A percentile compares a stretch with the other conserved stretches of the same genome.
These are phyloP conservation scores for Aspergillus sp. DNA, from an alignment of 2,329 filamentous ascomycete species.

Conservation along the genomic window DNA sequence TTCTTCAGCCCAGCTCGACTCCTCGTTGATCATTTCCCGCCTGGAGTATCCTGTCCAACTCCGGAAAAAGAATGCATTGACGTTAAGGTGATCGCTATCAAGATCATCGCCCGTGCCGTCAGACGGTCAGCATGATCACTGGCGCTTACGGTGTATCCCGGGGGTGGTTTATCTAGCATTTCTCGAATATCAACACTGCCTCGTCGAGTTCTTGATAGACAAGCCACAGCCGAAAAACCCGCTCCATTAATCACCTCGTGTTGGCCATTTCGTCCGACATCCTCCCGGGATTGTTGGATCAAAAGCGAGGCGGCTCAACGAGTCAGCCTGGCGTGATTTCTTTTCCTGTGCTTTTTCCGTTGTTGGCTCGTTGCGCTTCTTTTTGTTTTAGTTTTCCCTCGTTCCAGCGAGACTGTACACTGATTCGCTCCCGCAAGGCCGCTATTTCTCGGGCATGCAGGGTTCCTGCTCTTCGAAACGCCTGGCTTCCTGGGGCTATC, in stretches of 20 bases:
- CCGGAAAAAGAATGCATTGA: conserved; percentile 7
- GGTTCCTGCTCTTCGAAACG: conserved; percentile 3
- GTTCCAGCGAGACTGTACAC: not conserved
- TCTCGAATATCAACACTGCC: not conserved
- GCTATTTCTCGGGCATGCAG: conserved; percentile 12
- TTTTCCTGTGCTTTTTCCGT: not conserved
- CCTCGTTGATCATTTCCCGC: not conserved
- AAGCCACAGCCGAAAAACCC: conserved; percentile 3
- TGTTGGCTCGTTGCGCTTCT: not conserved
- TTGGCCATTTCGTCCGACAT: conserved; percentile 3
- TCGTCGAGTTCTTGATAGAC: not conserved
- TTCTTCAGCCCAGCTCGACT: not conserved
- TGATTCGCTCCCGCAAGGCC: not conserved
- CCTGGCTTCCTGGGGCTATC: not conserved
- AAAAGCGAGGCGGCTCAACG: not conserved
- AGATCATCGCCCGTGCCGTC: not conserved
- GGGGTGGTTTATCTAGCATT: not conserved
- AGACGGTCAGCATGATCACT: not conserved
- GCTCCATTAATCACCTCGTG: not conserved
- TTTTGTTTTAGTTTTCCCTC: conserved; percentile 1
- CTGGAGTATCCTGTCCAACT: conserved; percentile 1
- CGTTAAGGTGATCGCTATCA: not conserved
- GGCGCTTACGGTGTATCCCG: conserved; percentile 1
- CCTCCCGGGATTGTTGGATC: not conserved
- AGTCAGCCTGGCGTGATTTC: not conserved